These are phyloP conservation scores for Neurospora discreta DNA, from an alignment of 495 filamentous ascomycete genomes.

Conservation along the genomic window DNA sequence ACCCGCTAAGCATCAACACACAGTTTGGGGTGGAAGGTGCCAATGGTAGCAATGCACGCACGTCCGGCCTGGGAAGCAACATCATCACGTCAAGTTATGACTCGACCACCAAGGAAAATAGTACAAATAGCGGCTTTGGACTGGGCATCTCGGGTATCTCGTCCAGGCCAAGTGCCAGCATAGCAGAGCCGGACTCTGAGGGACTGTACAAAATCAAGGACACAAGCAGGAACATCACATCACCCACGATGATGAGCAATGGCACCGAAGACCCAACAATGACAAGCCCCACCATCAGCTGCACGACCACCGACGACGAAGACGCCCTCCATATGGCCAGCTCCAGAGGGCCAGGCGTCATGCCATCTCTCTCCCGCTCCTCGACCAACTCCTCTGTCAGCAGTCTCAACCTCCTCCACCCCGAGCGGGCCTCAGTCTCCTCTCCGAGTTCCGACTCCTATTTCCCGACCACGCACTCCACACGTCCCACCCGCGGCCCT, in stretches of 20 bases:
- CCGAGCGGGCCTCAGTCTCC: constrained; percentile 39
- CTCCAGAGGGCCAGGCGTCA: constrained; percentile 14
- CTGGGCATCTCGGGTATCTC: constrained; percentile 39
- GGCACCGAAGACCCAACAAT: constrained; percentile 15
- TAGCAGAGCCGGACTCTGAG: constrained; percentile 10
- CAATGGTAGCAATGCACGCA: background rate
- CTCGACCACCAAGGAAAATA: background rate
- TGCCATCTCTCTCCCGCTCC: constrained; percentile 11
- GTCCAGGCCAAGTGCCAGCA: constrained; percentile 27
- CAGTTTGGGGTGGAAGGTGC: constrained; percentile 8
- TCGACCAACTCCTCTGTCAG: constrained; percentile 15
- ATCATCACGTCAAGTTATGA: constrained; percentile 1
- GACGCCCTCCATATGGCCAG: constrained; percentile 51
- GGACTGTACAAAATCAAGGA: constrained; percentile 18
- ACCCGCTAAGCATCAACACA: constrained; percentile 34
- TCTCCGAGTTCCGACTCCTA: constrained; percentile 52
- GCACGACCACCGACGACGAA: constrained; percentile 73
- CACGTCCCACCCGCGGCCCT: background rate
- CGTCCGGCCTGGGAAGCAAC: background rate
- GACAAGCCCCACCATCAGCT: constrained; percentile 47
- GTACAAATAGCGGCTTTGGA: constrained; percentile 20
- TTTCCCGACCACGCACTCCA: constrained; percentile 33
- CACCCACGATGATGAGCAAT: constrained; percentile 2
- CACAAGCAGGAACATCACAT: constrained; percentile 11
- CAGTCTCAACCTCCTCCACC: constrained; percentile 25